Evolutionary conservation across 2,329 filamentous ascomycete genomes (phyloP).

Genomic region (Apiospora aurea): DNA sequence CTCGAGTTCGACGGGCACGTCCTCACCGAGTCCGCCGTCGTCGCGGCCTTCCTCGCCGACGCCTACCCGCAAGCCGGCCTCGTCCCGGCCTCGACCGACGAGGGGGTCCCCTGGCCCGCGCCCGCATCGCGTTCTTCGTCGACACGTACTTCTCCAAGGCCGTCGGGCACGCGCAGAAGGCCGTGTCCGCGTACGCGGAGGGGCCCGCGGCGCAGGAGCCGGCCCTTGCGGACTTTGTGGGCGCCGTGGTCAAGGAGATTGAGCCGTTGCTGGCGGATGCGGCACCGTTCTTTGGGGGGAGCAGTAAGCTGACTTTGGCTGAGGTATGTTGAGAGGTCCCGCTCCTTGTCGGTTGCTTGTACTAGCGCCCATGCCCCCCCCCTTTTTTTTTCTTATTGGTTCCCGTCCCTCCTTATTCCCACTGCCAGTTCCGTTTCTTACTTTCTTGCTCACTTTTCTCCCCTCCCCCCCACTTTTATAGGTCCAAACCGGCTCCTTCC

Average conservation of each 20-base stretch:
- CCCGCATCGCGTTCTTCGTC: slow-evolving; percentile 28
- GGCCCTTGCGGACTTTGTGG: slow-evolving; percentile 6
- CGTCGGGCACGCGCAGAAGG: slow-evolving; percentile 15
- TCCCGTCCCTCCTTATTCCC: no score
- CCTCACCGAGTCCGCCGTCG: slow-evolving; percentile 28
- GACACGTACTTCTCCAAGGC: slow-evolving; percentile 29
- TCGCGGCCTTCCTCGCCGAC: slow-evolving; percentile 28
- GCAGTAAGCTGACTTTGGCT: slow-evolving; percentile 26
- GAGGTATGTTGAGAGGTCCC: slow-evolving; percentile 23
- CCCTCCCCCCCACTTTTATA: background rate
- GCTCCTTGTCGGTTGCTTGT: no score
- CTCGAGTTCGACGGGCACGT: slow-evolving; percentile 26
- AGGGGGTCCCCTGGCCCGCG: slow-evolving; percentile 24
- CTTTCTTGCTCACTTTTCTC: background rate
- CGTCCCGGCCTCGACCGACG: slow-evolving; percentile 23
- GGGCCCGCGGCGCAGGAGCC: background rate
- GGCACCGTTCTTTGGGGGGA: slow-evolving; percentile 28
- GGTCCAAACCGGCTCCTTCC: slow-evolving; percentile 28
- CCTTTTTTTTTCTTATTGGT: no score
- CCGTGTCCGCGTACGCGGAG: slow-evolving; percentile 9
- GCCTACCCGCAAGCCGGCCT: slow-evolving; percentile 22
- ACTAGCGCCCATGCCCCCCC: no score
- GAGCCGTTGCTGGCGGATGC: slow-evolving; percentile 29
- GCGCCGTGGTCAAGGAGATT: slow-evolving; percentile 25
- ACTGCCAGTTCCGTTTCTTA: background rate